Base-by-base conservation (phyloP, 2,329 filamentous ascomycete species). In the Aspergillus ustus region DNA sequence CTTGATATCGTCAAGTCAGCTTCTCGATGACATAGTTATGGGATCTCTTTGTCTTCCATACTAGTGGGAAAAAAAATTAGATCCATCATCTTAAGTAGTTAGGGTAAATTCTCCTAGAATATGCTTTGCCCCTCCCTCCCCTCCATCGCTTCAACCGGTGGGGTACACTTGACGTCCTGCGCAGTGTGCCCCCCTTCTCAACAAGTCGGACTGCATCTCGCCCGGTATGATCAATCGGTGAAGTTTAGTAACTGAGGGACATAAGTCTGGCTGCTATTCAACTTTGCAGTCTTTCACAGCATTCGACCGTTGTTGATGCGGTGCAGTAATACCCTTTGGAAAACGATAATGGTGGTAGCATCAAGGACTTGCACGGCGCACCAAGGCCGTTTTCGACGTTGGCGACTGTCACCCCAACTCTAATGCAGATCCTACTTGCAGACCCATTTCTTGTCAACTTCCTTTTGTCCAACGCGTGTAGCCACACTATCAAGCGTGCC, bases 401-500 rank as follows among this genome's bases (percentile, higher is more conserved):
- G 25, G 25, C 25, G 43, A 40, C 43, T 13, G 19, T 48, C 50
- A 34, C 15, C 28, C 43, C 5, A 43, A 40, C 34, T 40, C 34
- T 15, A 37, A 17, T 31, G 54, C 29, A 43, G 51, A 17, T 9
- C 40, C 31, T 59, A 44, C 17, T 52, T 82, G 64, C 84, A 76
- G 54, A 82, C 82, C 88, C 89, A 91, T 68, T 82, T 83, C 80
- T 90, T 90, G 66, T 89, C 88, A 66, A 77, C 85, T 76, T 81
- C 85, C 66, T 83, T 89, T 70, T 82, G 83, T 63, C 83, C 88
- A 57, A 87, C 82, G 45, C 89, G 83, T 48, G 84, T 83, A 9
- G 91, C 91, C 56, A 91, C 80, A 9, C 78, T 77, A 63, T 87
- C 87, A 20, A 95, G 78, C 0, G 91, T 93, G 57, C 87, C 85